Conservation (phyloP, 495 filamentous ascomycete species). For the Hypoxylon trugodes region DNA sequence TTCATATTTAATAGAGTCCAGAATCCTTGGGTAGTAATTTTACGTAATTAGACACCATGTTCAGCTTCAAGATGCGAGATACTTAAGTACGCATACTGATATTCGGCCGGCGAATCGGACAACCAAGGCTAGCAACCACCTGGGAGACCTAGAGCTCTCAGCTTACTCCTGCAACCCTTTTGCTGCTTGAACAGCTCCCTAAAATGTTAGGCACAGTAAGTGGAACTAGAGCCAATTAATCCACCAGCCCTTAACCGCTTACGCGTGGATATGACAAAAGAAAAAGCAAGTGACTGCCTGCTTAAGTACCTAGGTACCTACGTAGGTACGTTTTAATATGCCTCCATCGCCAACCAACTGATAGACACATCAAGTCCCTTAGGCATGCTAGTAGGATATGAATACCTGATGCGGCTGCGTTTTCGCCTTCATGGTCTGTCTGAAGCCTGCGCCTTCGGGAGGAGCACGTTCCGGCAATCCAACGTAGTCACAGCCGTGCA, state of each 20-base stretch:
- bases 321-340: too few species aligned
- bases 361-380: too few species aligned
- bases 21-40: conserved; percentile 9
- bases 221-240: too few species aligned
- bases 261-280: background rate
- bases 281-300: too few species aligned
- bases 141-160: too few species aligned
- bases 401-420: background rate
- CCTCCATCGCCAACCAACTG: too few species aligned
- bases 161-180: background rate
- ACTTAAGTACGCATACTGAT: too few species aligned
- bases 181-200: background rate
- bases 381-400: too few species aligned
- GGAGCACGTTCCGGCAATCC: conserved; percentile 4
- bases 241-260: background rate
- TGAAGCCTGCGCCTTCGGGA: conserved; percentile 16
- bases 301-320: background rate
- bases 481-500: background rate
- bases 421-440: background rate
- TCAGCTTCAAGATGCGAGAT: background rate
- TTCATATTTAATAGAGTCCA: background rate
- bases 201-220: background rate
- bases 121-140: too few species aligned
- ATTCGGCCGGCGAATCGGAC: background rate
- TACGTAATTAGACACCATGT: conserved; percentile 24